Conservation (phyloP, 129 eudicot species). For the Silybum marianum region DNA sequence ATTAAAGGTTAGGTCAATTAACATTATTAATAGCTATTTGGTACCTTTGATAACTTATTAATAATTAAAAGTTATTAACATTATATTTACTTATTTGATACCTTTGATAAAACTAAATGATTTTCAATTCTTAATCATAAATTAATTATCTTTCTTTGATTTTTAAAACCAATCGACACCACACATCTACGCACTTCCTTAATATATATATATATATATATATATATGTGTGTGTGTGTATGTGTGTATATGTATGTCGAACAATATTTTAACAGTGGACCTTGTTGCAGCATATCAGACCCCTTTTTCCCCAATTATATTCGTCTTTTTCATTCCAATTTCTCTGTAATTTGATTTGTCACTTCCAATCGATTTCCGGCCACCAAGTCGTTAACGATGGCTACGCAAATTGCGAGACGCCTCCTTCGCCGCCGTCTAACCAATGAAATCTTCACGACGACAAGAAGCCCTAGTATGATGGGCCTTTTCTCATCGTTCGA, state of each 20-base stretch:
- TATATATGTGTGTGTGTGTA: no score
- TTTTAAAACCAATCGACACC: no score
- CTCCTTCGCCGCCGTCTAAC: slow-evolving; percentile 52
- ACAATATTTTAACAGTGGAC: background rate
- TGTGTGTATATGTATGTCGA: no score
- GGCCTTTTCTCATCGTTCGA: slow-evolving; percentile 26
- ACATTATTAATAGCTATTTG: no score
- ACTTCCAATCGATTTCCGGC: slow-evolving; percentile 22
- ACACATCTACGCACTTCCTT: background rate
- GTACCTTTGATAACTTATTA: no score
- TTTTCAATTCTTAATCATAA: no score
- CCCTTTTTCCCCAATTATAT: slow-evolving; percentile 26
- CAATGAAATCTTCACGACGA: slow-evolving; percentile 34
- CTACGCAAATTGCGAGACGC: slow-evolving; percentile 68
- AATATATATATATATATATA: background rate
- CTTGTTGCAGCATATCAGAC: background rate
- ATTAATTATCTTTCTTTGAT: no score
- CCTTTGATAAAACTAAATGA: no score
- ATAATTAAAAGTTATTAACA: no score
- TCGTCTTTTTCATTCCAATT: slow-evolving; percentile 11
- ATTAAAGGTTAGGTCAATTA: no score
- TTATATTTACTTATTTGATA: no score
- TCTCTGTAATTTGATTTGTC: slow-evolving; percentile 16
- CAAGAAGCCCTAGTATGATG: slow-evolving; percentile 30
- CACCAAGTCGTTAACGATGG: slow-evolving; percentile 45